phyloP scores from a whole-genome alignment of 78 protist species.

The Guillardia theta region DNA sequence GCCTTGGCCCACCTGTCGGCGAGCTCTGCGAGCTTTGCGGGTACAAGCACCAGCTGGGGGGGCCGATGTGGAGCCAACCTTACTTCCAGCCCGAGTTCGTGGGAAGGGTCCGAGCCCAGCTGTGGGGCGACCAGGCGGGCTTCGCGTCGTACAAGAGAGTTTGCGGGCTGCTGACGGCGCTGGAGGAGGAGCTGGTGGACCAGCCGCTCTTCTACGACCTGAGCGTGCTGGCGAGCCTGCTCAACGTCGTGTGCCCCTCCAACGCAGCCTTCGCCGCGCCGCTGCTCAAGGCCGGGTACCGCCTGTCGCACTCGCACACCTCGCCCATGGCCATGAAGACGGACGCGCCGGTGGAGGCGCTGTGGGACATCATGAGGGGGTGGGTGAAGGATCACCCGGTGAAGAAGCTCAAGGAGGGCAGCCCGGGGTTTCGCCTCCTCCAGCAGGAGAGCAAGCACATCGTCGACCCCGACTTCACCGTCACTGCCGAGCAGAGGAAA shows the following conservation, averaged over 20 bases:
- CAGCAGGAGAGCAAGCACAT: not conserved
- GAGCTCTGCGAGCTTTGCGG: conserved; percentile 1
- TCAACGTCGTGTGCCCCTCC: not conserved
- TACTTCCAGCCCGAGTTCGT: not conserved
- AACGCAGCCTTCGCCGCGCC: not conserved
- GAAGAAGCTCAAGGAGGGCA: not conserved
- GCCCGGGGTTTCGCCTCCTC: not conserved
- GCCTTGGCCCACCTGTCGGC: not conserved
- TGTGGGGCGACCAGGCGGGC: not conserved
- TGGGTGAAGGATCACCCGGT: not conserved
- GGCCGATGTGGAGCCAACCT: not conserved
- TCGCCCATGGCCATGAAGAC: not conserved
- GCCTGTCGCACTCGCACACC: not conserved
- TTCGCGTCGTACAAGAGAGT: not conserved
- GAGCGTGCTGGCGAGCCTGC: not conserved
- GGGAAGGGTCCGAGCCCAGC: no score
- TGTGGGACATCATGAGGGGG: not conserved
- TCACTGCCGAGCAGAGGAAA: not conserved
- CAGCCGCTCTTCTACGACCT: not conserved
- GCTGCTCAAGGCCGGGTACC: conserved; percentile 15
- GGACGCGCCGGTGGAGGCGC: not conserved
- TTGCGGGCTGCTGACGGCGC: not conserved
- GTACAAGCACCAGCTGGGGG: conserved; percentile 27
- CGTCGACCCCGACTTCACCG: not conserved
- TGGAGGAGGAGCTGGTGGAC: not conserved